These are phyloP conservation scores for Saccharata proteae DNA, from an alignment of 2,329 filamentous ascomycete genomes.

Conservation along the genomic window DNA sequence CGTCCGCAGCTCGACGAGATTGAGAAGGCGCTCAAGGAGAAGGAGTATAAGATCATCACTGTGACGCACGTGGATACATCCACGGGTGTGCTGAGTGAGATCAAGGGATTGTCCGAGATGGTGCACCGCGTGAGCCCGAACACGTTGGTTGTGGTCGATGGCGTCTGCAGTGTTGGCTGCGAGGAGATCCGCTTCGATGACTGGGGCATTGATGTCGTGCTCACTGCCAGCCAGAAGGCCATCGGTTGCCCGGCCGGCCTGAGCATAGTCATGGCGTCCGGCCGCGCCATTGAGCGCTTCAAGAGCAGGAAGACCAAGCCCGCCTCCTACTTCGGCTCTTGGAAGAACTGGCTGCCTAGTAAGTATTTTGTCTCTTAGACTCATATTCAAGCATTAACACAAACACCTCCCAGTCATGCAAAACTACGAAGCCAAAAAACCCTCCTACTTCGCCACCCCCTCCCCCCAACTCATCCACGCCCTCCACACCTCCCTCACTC, in stretches of 20 bases:
- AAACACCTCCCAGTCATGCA: conserved; percentile 61
- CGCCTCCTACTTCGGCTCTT: conserved; percentile 83
- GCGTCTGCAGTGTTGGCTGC: conserved; percentile 90
- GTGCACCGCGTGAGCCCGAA: conserved; percentile 81
- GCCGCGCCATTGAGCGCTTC: conserved; percentile 69
- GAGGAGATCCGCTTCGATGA: conserved; percentile 95
- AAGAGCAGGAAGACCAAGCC: conserved; percentile 71
- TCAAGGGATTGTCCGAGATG: conserved; percentile 70
- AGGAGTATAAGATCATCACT: conserved; percentile 87
- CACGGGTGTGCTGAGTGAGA: conserved; percentile 86
- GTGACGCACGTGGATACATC: conserved; percentile 97
- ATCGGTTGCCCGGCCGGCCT: conserved; percentile 92
- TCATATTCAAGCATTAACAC: conserved; percentile 10
- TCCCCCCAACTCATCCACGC: conserved; percentile 89
- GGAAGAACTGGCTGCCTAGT: conserved; percentile 96
- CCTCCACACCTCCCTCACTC: conserved; percentile 74
- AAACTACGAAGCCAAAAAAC: conserved; percentile 96
- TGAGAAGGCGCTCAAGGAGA: conserved; percentile 76
- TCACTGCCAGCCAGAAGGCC: conserved; percentile 93
- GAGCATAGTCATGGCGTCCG: conserved; percentile 88
- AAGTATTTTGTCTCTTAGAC: conserved; percentile 22
- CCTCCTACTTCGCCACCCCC: conserved; percentile 95
- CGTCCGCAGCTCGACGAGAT: conserved; percentile 78
- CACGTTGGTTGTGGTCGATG: conserved; percentile 85
- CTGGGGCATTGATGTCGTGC: conserved; percentile 83